Evolutionary conservation across 1,139 yeast species (phyloP).

Genomic region (Zygoascus sp.): DNA sequence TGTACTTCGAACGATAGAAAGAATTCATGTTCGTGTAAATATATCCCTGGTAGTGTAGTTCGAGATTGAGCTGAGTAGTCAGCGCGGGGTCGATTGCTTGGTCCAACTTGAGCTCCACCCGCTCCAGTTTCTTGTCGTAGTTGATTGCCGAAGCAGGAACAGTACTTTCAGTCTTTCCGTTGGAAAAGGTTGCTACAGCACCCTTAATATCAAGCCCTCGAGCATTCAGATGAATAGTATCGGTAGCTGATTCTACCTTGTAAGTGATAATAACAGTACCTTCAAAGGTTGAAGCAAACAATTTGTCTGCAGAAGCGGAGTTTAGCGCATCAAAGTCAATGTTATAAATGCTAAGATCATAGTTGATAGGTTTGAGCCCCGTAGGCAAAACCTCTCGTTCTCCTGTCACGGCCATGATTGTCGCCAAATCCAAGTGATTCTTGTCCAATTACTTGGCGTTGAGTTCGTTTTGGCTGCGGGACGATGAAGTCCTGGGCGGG

Average conservation of each 20-base stretch:
- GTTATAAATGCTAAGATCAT: constrained; percentile 38
- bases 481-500: no score
- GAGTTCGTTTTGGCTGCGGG: no score
- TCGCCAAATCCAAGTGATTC: no score
- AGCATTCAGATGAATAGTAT: constrained; percentile 32
- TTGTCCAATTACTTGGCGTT: no score
- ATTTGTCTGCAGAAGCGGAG: neutral
- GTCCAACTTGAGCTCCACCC: constrained; percentile 33
- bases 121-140: constrained; percentile 18
- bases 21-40: constrained; percentile 78
- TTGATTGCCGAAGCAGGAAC: constrained; percentile 15
- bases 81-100: constrained; percentile 29
- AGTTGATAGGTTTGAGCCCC: constrained; percentile 50
- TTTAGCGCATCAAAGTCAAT: constrained; percentile 40
- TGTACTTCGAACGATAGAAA: constrained; percentile 73
- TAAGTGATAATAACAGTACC: constrained; percentile 50
- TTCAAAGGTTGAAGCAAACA: constrained; percentile 37
- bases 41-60: constrained; percentile 60
- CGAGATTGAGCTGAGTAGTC: constrained; percentile 34
- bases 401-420: neutral
- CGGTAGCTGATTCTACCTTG: constrained; percentile 29
- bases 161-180: constrained; percentile 20
- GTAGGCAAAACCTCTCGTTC: constrained; percentile 55
- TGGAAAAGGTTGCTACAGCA: constrained; percentile 16
- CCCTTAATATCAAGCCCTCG: constrained; percentile 30